These are phyloP conservation scores for Metarhizium brunneum DNA, from an alignment of 2,329 filamentous ascomycete species.

Conservation along the genomic window DNA sequence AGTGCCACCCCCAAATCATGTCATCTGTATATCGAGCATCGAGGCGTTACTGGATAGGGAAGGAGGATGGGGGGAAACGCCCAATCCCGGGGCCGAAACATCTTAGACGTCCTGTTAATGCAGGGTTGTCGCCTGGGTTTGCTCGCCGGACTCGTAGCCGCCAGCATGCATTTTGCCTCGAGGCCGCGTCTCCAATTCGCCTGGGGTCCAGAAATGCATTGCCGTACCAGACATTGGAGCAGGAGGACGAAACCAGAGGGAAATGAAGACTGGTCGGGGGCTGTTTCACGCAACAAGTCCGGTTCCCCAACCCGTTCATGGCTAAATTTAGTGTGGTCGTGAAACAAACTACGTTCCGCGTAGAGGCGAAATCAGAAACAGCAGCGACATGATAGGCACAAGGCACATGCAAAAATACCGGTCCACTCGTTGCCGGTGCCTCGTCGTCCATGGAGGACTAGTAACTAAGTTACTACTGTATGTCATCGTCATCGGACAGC, in stretches of 20 bases:
- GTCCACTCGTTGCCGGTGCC: neutral
- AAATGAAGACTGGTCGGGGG: neutral
- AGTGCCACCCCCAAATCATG: neutral
- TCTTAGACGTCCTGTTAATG: neutral
- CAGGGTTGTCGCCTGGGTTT: neutral
- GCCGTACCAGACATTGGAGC: neutral
- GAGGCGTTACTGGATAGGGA: neutral
- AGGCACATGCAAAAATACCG: neutral
- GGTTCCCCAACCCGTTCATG: neutral
- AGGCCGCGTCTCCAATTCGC: neutral
- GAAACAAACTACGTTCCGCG: neutral
- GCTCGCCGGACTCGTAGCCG: neutral
- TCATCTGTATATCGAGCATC: neutral
- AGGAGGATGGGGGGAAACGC: neutral
- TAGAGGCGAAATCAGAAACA: neutral
- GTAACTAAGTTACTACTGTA: too few relatives aligned
- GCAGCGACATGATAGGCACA: neutral
- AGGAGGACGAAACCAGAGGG: neutral
- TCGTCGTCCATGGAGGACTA: neutral
- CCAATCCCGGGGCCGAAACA: neutral
- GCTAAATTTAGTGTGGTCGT: neutral
- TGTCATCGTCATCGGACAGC: neutral
- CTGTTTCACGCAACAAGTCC: neutral
- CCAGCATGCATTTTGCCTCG: neutral
- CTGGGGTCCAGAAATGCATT: neutral